Evolutionary conservation across 2,329 filamentous ascomycete species (phyloP).

Genomic region (Myriosclerotinia curreyana): DNA sequence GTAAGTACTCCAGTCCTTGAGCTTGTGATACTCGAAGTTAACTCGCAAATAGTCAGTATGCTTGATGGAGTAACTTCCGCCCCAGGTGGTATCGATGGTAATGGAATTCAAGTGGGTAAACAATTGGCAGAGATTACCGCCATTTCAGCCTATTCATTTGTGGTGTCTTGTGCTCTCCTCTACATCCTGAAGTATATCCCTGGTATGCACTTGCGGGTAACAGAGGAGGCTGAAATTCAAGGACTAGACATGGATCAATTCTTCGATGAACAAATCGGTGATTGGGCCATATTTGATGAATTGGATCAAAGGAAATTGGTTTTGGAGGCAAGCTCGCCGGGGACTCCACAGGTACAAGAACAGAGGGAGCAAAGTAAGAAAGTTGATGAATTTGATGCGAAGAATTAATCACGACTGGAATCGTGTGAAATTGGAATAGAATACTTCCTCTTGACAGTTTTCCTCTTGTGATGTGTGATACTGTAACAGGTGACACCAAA

Average conservation of each 20-base stretch:
- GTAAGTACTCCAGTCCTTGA: constrained; percentile 24
- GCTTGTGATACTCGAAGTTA: background rate
- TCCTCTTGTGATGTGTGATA: background rate
- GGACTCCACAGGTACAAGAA: constrained; percentile 26
- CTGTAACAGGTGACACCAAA: background rate
- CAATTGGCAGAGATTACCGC: constrained; percentile 57
- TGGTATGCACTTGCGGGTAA: constrained; percentile 53
- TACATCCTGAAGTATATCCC: constrained; percentile 57
- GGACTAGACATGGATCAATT: constrained; percentile 53
- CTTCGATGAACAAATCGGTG: constrained; percentile 44
- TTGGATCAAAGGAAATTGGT: constrained; percentile 27
- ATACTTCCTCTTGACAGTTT: background rate
- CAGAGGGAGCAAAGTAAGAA: background rate
- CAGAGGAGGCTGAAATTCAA: constrained; percentile 52
- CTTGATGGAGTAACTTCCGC: constrained; percentile 50
- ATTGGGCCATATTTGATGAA: constrained; percentile 39
- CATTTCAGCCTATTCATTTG: constrained; percentile 54
- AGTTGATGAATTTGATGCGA: background rate
- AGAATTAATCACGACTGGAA: background rate
- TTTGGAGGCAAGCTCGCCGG: constrained; percentile 24
- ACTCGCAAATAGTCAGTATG: constrained; percentile 43
- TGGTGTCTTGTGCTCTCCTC: constrained; percentile 51
- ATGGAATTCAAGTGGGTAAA: constrained; percentile 54
- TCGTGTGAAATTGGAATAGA: background rate
- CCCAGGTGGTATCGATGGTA: constrained; percentile 47